Evolutionary conservation across 108 stramenopile genomes (phyloP).

Genomic region (Ochromonas danica): DNA sequence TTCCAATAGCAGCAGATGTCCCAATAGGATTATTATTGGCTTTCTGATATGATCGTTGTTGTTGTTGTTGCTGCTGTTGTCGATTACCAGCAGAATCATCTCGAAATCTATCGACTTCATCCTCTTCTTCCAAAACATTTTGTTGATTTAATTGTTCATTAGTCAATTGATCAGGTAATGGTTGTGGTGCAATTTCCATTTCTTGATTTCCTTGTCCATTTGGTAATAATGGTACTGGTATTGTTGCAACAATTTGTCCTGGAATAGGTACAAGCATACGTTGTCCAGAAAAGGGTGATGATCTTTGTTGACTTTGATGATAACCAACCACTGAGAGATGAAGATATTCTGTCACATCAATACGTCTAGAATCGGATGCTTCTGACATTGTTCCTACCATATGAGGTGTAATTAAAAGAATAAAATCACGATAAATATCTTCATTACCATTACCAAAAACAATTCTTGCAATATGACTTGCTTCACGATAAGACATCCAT

Average conservation of each 20-base stretch:
- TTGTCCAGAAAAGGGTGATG: not conserved
- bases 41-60: no score
- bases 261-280: slow-evolving; percentile 9
- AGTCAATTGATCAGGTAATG: no score
- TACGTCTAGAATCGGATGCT: not conserved
- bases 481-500: slow-evolving; percentile 35
- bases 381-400: slow-evolving; percentile 2
- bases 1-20: no score
- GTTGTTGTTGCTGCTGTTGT: no score
- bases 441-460: slow-evolving; percentile 39
- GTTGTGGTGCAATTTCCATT: no score
- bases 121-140: no score
- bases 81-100: no score
- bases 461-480: slow-evolving; percentile 36
- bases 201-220: no score
- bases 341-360: slow-evolving; percentile 36
- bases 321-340: slow-evolving; percentile 39
- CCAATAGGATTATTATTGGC: no score
- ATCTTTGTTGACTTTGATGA: slow-evolving; percentile 5
- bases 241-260: not conserved
- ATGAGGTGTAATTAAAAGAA: slow-evolving; percentile 23
- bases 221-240: slow-evolving; percentile 1
- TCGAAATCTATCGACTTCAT: no score
- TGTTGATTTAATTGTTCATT: no score
- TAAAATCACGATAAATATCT: slow-evolving; percentile 43